Conservation (phyloP, 2,329 filamentous ascomycete species). For the Fusarium musae region DNA sequence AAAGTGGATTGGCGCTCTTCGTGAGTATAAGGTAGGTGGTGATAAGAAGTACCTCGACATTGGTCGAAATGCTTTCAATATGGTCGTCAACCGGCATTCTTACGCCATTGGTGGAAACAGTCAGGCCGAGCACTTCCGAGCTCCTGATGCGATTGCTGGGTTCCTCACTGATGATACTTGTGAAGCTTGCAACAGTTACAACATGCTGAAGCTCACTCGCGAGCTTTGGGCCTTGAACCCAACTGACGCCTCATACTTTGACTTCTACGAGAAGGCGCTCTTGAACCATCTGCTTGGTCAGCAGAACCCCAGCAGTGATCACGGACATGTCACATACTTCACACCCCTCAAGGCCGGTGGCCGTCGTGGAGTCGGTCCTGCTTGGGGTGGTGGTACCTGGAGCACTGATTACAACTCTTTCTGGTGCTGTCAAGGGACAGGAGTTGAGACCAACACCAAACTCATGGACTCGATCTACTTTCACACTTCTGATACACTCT, state of each 20-base stretch:
- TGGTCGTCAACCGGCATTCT: constrained; percentile 58
- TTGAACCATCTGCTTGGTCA: constrained; percentile 63
- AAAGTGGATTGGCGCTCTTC: constrained; percentile 63
- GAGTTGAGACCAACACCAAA: constrained; percentile 64
- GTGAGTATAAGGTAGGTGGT: constrained; percentile 61
- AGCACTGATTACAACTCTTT: constrained; percentile 64
- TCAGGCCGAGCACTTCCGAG: constrained; percentile 63
- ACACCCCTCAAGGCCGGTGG: constrained; percentile 61
- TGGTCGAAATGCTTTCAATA: constrained; percentile 60
- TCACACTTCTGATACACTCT: constrained; percentile 54
- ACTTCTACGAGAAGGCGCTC: constrained; percentile 63
- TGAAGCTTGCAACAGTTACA: constrained; percentile 66
- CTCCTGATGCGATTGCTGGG: constrained; percentile 57
- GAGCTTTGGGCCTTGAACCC: constrained; percentile 61
- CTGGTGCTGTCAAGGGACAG: constrained; percentile 66
- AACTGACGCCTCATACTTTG: constrained; percentile 56
- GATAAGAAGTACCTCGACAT: constrained; percentile 58
- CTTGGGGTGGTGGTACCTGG: constrained; percentile 65
- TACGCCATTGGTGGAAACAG: constrained; percentile 67
- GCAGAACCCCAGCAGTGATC: constrained; percentile 55
- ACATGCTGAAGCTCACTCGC: constrained; percentile 66
- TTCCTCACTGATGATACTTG: constrained; percentile 59
- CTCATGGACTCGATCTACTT: constrained; percentile 64
- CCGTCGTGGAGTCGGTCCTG: constrained; percentile 60
- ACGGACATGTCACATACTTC: constrained; percentile 66